phyloP scores from a whole-genome alignment of 1,284 basidiomycete species.

The Pseudozyma sp. region DNA sequence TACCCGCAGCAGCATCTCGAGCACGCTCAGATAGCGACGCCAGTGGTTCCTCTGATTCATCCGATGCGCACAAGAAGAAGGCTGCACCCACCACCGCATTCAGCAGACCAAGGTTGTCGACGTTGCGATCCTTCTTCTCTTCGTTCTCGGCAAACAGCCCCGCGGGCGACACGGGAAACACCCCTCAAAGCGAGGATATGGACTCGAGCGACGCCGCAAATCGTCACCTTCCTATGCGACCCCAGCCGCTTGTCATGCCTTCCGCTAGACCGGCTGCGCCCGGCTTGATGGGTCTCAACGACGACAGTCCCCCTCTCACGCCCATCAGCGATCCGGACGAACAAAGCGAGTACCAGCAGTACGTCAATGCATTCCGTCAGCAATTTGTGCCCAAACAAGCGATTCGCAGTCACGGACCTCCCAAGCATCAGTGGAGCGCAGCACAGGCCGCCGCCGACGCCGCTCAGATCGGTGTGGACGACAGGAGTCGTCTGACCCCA shows the following conservation, averaged over 20 bases:
- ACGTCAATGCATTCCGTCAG: constrained; percentile 36
- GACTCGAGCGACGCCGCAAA: neutral
- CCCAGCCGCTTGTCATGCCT: constrained; percentile 58
- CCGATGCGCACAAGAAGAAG: constrained; percentile 42
- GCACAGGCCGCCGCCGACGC: constrained; percentile 58
- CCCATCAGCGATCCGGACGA: constrained; percentile 52
- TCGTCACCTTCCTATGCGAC: constrained; percentile 8
- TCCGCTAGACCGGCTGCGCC: constrained; percentile 56
- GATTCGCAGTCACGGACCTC: constrained; percentile 27
- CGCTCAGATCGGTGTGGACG: constrained; percentile 22
- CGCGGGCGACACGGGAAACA: constrained; percentile 21
- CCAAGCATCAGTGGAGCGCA: constrained; percentile 57
- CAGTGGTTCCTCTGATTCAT: constrained; percentile 19
- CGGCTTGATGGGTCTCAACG: constrained; percentile 52
- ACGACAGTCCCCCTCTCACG: constrained; percentile 61
- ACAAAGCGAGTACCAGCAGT: constrained; percentile 39
- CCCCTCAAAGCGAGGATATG: constrained; percentile 11
- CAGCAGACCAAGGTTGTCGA: constrained; percentile 24
- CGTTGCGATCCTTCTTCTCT: constrained; percentile 52
- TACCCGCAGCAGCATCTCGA: constrained; percentile 8
- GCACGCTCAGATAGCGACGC: constrained; percentile 35
- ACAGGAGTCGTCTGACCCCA: constrained; percentile 30
- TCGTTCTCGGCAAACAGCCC: constrained; percentile 39
- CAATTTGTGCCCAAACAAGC: constrained; percentile 19
- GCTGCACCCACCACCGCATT: constrained; percentile 2